Percentiles rank a stretch among this genome's conserved stretches.
Evolutionary conservation across 495 filamentous ascomycete species (phyloP).

Genomic region (Podospora comata): DNA sequence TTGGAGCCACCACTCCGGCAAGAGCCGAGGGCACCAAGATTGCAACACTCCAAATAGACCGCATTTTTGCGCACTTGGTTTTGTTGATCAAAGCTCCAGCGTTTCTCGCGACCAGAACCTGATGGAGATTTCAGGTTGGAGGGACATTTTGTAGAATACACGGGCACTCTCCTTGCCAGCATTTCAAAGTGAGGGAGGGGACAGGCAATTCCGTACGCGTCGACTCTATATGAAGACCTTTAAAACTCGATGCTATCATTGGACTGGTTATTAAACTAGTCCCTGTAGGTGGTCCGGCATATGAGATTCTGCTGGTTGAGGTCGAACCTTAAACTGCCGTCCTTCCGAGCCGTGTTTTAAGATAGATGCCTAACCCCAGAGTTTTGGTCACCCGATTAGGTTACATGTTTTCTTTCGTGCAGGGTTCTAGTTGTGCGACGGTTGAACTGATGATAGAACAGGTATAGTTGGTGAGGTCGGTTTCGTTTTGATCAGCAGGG

Average conservation of each 20-base stretch:
- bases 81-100: neutral
- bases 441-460: neutral
- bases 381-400: neutral
- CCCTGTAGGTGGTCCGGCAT: conserved; percentile 19
- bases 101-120: neutral
- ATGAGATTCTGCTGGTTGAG: conserved; percentile 13
- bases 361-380: neutral
- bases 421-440: neutral
- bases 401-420: neutral
- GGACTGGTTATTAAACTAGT: conserved; percentile 14
- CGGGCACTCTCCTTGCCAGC: neutral
- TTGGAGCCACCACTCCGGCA: conserved; percentile 27
- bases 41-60: conserved; percentile 30
- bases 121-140: neutral
- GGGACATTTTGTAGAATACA: neutral
- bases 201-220: neutral
- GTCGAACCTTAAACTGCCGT: conserved; percentile 10
- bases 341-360: conserved; percentile 2
- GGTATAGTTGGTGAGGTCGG: neutral
- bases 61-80: conserved; percentile 25
- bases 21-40: conserved; percentile 36
- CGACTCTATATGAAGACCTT: neutral
- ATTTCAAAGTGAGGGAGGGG: neutral
- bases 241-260: neutral
- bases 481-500: neutral